These are phyloP conservation scores for Pilatotrama ljubarskyi DNA, from an alignment of 768 basidiomycete genomes.

Conservation along the genomic window DNA sequence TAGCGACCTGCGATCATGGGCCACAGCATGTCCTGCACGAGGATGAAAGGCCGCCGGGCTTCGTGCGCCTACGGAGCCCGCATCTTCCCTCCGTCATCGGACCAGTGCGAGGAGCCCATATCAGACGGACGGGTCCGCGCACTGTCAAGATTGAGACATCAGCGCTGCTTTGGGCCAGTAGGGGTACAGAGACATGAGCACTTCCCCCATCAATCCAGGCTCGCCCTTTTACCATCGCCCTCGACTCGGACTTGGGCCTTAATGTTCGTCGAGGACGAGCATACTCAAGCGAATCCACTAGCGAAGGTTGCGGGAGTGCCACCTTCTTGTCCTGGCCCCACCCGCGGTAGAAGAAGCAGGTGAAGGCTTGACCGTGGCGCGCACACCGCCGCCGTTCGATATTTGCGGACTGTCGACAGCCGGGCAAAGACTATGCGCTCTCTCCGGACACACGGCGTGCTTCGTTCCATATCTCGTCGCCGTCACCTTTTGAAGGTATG, in stretches of 20 bases:
- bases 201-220: slow-evolving; percentile 6
- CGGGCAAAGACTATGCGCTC: too few species aligned
- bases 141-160: slow-evolving; percentile 6
- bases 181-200: slow-evolving; percentile 1
- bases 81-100: neutral
- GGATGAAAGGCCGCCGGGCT: slow-evolving; percentile 12
- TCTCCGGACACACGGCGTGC: too few species aligned
- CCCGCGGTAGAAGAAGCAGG: too few species aligned
- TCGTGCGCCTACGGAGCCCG: slow-evolving; percentile 7
- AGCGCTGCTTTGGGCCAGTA: neutral
- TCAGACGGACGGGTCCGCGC: neutral
- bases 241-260: neutral
- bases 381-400: too few species aligned
- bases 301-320: neutral
- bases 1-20: slow-evolving; percentile 5
- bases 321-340: neutral
- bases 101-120: neutral
- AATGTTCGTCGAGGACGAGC: neutral
- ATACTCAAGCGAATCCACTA: neutral
- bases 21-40: slow-evolving; percentile 7
- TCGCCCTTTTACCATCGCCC: neutral
- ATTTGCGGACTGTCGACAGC: too few species aligned
- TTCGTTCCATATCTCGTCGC: neutral
- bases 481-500: neutral
- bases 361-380: too few species aligned